phyloP scores from a whole-genome alignment of 768 basidiomycete species.

The Amylocystis lapponica region DNA sequence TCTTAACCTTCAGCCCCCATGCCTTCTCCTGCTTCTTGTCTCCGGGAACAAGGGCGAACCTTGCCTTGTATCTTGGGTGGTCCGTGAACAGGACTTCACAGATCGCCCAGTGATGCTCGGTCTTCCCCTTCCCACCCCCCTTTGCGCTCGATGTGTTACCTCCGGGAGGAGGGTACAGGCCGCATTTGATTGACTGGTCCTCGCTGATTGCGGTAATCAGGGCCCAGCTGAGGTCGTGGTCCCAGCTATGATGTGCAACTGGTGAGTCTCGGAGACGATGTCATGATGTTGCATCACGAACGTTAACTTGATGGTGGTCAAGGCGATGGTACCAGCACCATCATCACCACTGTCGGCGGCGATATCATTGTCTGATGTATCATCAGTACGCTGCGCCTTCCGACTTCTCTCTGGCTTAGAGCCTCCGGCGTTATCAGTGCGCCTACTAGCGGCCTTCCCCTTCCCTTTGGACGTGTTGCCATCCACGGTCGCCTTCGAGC shows the following conservation, averaged over 20 bases:
- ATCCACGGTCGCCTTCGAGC: too few relatives aligned
- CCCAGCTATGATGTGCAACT: constrained; percentile 34
- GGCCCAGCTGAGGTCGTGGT: not conserved
- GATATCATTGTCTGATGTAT: too few relatives aligned
- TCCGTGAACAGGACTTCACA: not conserved
- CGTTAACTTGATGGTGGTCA: too few relatives aligned
- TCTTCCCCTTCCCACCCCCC: not conserved
- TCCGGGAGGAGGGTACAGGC: not conserved
- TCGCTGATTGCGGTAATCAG: not conserved
- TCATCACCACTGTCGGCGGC: too few relatives aligned
- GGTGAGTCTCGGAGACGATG: not conserved
- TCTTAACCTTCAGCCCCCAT: not conserved
- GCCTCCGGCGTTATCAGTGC: too few relatives aligned
- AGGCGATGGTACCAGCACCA: too few relatives aligned
- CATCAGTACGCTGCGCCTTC: too few relatives aligned
- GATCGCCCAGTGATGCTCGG: not conserved
- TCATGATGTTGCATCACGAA: too few relatives aligned
- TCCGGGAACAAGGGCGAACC: not conserved
- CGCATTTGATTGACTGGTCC: not conserved
- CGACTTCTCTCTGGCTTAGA: too few relatives aligned
- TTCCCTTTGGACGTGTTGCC: too few relatives aligned
- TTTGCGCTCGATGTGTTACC: not conserved
- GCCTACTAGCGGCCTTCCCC: too few relatives aligned
- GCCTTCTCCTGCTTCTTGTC: not conserved
- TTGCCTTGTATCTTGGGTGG: not conserved